Conservation (phyloP, 1,139 yeast genomes). For the Nakaseomyces kungkrabaensis region DNA sequence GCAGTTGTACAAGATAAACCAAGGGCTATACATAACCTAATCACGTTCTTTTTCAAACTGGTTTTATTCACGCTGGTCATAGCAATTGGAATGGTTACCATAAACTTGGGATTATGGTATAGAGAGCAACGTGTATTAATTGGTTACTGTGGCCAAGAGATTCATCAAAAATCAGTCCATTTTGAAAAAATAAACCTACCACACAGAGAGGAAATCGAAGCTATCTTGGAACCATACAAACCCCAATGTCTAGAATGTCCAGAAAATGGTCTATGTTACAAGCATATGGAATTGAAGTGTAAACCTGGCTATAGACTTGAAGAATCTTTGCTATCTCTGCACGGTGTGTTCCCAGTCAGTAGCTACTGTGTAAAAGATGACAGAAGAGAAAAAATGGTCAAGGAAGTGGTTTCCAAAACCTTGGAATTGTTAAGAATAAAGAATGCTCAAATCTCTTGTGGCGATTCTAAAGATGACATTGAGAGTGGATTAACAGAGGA, state of each 20-base stretch:
- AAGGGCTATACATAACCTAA: conserved; percentile 5
- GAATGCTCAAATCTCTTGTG: conserved; percentile 58
- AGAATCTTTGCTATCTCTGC: conserved; percentile 47
- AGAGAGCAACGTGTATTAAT: conserved; percentile 47
- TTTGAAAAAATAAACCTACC: conserved; percentile 1
- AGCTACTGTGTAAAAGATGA: conserved; percentile 70
- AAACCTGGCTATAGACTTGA: conserved; percentile 54
- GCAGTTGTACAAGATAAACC: not conserved
- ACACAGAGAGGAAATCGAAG: conserved; percentile 7
- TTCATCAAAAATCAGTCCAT: conserved; percentile 11
- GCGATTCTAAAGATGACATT: conserved; percentile 33
- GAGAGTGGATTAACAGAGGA: conserved; percentile 41
- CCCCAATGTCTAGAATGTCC: conserved; percentile 78
- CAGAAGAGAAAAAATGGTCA: conserved; percentile 57
- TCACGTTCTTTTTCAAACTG: conserved; percentile 9
- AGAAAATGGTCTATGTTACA: conserved; percentile 64
- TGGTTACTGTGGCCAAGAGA: conserved; percentile 63
- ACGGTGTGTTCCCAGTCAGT: conserved; percentile 49
- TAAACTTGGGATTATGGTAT: conserved; percentile 43
- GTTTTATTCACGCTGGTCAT: conserved; percentile 11
- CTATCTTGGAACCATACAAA: conserved; percentile 24
- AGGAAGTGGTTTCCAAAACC: conserved; percentile 58
- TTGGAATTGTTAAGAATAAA: conserved; percentile 56
- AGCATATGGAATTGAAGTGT: conserved; percentile 51
- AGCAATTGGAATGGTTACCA: conserved; percentile 17